These are phyloP conservation scores for Serendipita sp. DNA, from an alignment of 768 basidiomycete species.

Conservation along the genomic window DNA sequence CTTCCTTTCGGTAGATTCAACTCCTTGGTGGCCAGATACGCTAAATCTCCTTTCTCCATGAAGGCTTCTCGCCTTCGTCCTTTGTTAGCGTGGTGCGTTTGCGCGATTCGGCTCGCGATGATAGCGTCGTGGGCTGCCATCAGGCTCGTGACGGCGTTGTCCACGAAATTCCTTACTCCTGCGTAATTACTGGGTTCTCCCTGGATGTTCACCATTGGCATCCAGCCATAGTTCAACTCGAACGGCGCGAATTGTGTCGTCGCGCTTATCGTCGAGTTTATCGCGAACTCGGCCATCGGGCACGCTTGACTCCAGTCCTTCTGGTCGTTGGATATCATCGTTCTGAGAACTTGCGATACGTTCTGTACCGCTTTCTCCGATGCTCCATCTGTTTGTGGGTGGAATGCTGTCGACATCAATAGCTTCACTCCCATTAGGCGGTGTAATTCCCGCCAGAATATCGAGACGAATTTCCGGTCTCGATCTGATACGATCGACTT, in stretches of 20 bases:
- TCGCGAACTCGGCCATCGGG: constrained; percentile 13
- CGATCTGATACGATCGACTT: constrained; percentile 20
- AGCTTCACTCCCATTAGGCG: constrained; percentile 18
- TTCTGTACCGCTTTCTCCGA: constrained; percentile 23
- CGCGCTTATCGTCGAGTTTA: constrained; percentile 13
- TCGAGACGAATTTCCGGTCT: constrained; percentile 20
- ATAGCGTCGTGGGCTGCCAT: constrained; percentile 22
- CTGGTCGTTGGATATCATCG: constrained; percentile 16
- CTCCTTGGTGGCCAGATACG: constrained; percentile 19
- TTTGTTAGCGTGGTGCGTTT: constrained; percentile 19
- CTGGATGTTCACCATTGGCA: background rate
- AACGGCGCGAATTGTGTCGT: constrained; percentile 15
- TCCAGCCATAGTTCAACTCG: constrained; percentile 17
- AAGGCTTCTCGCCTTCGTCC: constrained; percentile 13
- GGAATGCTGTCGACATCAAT: constrained; percentile 21
- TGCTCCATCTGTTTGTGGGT: constrained; percentile 25
- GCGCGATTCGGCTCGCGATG: constrained; percentile 19
- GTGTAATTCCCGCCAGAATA: constrained; percentile 22
- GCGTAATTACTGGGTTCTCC: constrained; percentile 11
- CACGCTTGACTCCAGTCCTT: constrained; percentile 20
- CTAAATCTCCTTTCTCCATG: constrained; percentile 15
- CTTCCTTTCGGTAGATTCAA: constrained; percentile 16
- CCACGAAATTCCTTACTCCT: constrained; percentile 19
- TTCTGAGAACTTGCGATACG: constrained; percentile 17
- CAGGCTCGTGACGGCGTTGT: constrained; percentile 15